Base-by-base conservation (phyloP, 164 flowering plant genomes). In the Buxus sempervirens region DNA sequence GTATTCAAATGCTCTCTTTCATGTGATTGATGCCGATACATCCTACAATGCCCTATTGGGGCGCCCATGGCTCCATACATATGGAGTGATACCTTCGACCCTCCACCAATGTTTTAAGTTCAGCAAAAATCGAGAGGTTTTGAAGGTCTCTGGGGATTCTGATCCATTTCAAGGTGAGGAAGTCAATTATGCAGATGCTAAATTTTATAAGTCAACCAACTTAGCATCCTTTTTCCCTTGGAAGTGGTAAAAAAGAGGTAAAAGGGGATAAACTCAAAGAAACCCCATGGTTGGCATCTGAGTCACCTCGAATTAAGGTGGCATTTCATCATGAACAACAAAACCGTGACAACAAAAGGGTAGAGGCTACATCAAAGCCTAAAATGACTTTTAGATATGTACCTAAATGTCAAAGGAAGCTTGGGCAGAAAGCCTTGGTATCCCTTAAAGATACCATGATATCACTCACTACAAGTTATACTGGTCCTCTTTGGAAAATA, bases 91-190 rank as follows among this genome's bases (percentile, higher is more conserved):
- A 18, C 25, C 71, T 4, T 68, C 64, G 16, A 68, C 59, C 1
- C 70, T 71, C 9, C 53, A 65, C 22, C 61, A 65, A 32, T 71
- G 69, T 25, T 49, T 65, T 20, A 59, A 71, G 24, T 65, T 20
- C 21, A 65, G 32, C 23, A 9, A 36, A 9, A 19, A 58, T 38
- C 60, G 64, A 18, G 54, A 22, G 23, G 53, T 48, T 18, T 21
- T 20, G 23, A 71, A 38, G 19, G 23, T 65, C 0, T 1, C 13
- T 3, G 70, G 21, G 15, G 74, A 71, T 25, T 6, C 1, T 1
- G 60, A 65, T 4, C 70, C 74, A 28, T 71, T 71, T 22, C 19
- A 32, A 1, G 27, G 58, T 9, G 74, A 61, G 0, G 59, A 71
- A 20, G 25, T 69, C 2, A 26, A 65, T 20, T 65, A 65, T 49